A percentile compares a stretch with the other conserved stretches of the same genome.
phyloP scores from a whole-genome alignment of 2,329 filamentous ascomycete genomes.

The Fusarium subtropicale region DNA sequence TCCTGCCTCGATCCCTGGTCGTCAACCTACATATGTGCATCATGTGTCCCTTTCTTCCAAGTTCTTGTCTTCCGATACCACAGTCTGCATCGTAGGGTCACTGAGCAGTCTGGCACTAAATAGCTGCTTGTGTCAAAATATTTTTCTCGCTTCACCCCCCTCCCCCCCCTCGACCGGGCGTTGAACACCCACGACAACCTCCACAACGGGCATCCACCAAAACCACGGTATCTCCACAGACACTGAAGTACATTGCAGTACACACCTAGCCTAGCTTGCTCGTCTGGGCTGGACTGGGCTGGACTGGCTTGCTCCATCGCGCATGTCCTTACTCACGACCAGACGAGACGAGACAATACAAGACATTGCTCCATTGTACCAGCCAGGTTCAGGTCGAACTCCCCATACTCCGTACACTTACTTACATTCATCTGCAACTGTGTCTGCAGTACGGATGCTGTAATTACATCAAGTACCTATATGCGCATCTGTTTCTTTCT shows the following conservation, averaged over 20 bases:
- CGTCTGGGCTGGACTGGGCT: conserved; percentile 24
- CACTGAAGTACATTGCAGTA: conserved; percentile 26
- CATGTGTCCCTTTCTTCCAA: conserved; percentile 41
- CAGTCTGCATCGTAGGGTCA: conserved; percentile 37
- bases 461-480: not conserved
- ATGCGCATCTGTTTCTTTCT: conserved; percentile 15
- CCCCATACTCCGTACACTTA: conserved; percentile 1
- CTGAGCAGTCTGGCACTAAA: conserved; percentile 43
- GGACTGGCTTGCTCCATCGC: conserved; percentile 22
- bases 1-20: conserved; percentile 25
- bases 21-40: conserved; percentile 36
- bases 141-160: conserved; percentile 40
- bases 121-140: conserved; percentile 29
- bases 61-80: conserved; percentile 33
- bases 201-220: conserved; percentile 36
- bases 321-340: conserved; percentile 22
- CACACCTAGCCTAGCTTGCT: conserved; percentile 26
- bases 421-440: conserved; percentile 18
- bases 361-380: conserved; percentile 33
- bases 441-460: conserved; percentile 7
- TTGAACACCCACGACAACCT: conserved; percentile 35
- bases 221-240: conserved; percentile 38
- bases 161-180: conserved; percentile 27
- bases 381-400: conserved; percentile 30
- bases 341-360: conserved; percentile 16